Evolutionary conservation across 139 green algal species (phyloP), one percentile per base, ranked within the genome.

Genomic region (Chlorella sp.): DNA sequence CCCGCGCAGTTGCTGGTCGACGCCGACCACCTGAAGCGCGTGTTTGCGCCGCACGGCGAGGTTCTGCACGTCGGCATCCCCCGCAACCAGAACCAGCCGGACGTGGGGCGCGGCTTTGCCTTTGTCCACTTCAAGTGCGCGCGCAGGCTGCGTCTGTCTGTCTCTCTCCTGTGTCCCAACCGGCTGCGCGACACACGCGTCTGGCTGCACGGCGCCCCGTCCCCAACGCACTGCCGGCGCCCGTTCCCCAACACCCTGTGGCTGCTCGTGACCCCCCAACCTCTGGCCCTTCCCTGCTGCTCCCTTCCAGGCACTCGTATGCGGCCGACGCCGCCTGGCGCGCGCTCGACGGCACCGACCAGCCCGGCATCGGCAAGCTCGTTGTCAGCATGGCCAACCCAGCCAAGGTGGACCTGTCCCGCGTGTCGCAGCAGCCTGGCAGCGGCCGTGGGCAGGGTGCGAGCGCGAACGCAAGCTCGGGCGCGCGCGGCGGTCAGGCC

Each of bases 301-400:
- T n/a, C n/a, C n/a, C n/a, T n/a, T n/a, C n/a, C n/a, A n/a, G n/a
- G 76, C 82, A 82, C 64, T 80, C 74, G 4, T 74, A 69, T 27
- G 64, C 53, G 1, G 74, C 74, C 2, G 74, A 80, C 55, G 66
- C 65, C 70, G 86, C 86, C 1, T 77, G 77, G 42, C 62, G 77
- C 17, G 82, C 71, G 5, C 68, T 87, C 40, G 84, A 90, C 45
- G 72, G 71, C 42, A 72, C 73, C 1, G 77, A 91, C 21, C 74
- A 87, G 38, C 40, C 46, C 8, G 66, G 64, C 70, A 79, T 91
- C 25, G 87, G 82, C 69, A 80, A 72, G 59, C 48, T 90, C 38
- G 51, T 84, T 17, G 82, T 88, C 36, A 86, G 85, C 23, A 89
- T 92, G 62, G 78, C 85, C 50, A 92, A 92, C 75, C 87, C 87